Evolutionary conservation across 257 asterid species (phyloP).

Genomic region (Capsicum chinense): DNA sequence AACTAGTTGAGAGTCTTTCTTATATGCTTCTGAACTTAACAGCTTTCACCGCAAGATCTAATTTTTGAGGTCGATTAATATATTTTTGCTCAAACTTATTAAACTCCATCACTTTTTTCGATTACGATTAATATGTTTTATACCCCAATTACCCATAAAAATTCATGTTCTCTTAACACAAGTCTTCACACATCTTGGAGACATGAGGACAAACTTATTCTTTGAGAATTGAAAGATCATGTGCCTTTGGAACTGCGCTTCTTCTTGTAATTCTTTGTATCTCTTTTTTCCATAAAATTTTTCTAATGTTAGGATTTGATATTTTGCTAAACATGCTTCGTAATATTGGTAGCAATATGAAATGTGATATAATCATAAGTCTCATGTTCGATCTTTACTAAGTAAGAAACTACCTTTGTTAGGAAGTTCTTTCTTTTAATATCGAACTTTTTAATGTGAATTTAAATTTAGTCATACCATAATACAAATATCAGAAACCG

Average conservation of each 20-base stretch:
- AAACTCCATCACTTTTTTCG: neutral
- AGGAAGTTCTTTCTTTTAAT: neutral
- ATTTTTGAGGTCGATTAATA: neutral
- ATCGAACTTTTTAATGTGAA: accelerated
- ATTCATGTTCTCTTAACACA: slow-evolving; percentile 11
- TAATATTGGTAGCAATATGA: neutral
- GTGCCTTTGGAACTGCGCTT: slow-evolving; percentile 26
- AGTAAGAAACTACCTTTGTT: neutral
- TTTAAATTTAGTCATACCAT: neutral
- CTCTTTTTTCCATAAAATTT: neutral
- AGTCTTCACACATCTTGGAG: neutral
- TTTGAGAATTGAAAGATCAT: slow-evolving; percentile 18
- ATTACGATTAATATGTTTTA: neutral
- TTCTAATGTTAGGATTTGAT: neutral
- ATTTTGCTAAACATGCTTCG: neutral
- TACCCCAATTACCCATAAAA: slow-evolving; percentile 34
- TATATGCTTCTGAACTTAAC: neutral
- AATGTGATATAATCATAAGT: neutral
- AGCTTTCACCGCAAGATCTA: neutral
- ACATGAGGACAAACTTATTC: neutral
- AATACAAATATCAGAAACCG: neutral
- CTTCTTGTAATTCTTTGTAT: neutral
- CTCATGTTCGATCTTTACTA: accelerated
- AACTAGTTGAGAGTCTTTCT: neutral
- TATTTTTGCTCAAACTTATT: neutral